Evolutionary conservation across 805 yeast genomes (phyloP).

Genomic region (Spathaspora arborariae): DNA sequence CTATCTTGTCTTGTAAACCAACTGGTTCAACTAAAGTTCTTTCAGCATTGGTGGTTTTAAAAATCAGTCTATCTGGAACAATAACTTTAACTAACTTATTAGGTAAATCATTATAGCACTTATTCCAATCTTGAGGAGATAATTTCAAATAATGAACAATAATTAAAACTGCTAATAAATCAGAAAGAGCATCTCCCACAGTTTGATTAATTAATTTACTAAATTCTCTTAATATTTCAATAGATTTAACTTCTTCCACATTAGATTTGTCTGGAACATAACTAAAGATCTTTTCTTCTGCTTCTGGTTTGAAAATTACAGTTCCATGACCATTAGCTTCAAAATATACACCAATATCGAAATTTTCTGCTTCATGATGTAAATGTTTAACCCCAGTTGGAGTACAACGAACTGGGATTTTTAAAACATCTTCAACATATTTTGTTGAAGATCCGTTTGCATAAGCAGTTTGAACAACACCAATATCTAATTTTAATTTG

Average conservation of each 20-base stretch:
- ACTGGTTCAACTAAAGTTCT: slow-evolving; percentile 70
- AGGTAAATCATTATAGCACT: slow-evolving; percentile 78
- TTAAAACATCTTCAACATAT: slow-evolving; percentile 56
- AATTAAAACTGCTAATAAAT: slow-evolving; percentile 71
- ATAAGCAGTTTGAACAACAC: slow-evolving; percentile 96
- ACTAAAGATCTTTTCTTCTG: slow-evolving; percentile 32
- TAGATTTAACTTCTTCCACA: slow-evolving; percentile 45
- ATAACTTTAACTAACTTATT: slow-evolving; percentile 76
- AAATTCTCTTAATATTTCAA: slow-evolving; percentile 54
- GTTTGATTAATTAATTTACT: slow-evolving; percentile 85
- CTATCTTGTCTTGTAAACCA: slow-evolving; percentile 74
- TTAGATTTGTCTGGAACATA: slow-evolving; percentile 26
- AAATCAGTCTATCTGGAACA: slow-evolving; percentile 76
- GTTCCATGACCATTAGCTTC: slow-evolving; percentile 99
- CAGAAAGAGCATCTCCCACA: slow-evolving; percentile 98
- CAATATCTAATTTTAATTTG: slow-evolving; percentile 47
- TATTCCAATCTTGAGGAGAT: slow-evolving; percentile 70
- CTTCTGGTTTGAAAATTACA: slow-evolving; percentile 65
- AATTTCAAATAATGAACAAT: slow-evolving; percentile 55
- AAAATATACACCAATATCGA: slow-evolving; percentile 89
- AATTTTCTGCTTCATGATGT: slow-evolving; percentile 85
- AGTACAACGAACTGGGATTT: slow-evolving; percentile 80
- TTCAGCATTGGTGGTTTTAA: slow-evolving; percentile 89
- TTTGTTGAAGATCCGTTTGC: slow-evolving; percentile 92
- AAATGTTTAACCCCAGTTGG: slow-evolving; percentile 96